Base-by-base conservation (phyloP, 2,329 filamentous ascomycete species). In the Aspergillus spinulosporus region DNA sequence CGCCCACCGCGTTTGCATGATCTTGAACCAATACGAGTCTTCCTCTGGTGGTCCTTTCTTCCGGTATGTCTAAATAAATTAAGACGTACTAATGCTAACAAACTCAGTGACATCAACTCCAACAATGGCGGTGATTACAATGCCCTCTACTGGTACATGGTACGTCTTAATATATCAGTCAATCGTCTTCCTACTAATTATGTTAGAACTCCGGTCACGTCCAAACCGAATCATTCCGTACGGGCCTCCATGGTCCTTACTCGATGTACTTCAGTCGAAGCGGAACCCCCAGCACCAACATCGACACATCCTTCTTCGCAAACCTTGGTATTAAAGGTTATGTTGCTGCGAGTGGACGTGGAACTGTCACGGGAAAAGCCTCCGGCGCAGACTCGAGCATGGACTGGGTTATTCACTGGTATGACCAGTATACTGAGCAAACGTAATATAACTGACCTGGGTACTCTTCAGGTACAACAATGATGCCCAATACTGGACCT, bases 11-110 rank as follows among this genome's bases (percentile, higher is more conserved):
- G 84, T 83, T 8, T 88, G 85, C 70, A 82, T 88, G 70, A 74
- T 87, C 52, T 77, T 74, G 8, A 73, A 74, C 49, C 74, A 82
- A 36, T 85, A 84, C 49, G 86, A 89, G 68, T 79, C 77, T 6
- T 84, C 82, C 1, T 85, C 84, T 0, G 86, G 86, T 9, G 86
- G 86, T 1, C 86, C 86, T 12, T 88, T 88, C 77, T 80, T 82
- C 74, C 78, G 83, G 59, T 73, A 67, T 52, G 70, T 2, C 3
- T 12, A 7, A 8, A 28, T 6, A 7, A 9, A 3, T 3, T 6
- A 31, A 12, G 3, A 7, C 7, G 5, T n/a, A 5, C 9, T 12
- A 7, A 8, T 37, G 28, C 52, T 60, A 3, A 56, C 37, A 2
- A 14, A 6, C 28, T 1, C 59, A 74, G 77, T 12, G 84, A 87